A percentile compares a stretch with the other conserved stretches of the same genome.
phyloP scores from a whole-genome alignment of 2,329 filamentous ascomycete genomes.

The Fusarium neocosmosporiellum region DNA sequence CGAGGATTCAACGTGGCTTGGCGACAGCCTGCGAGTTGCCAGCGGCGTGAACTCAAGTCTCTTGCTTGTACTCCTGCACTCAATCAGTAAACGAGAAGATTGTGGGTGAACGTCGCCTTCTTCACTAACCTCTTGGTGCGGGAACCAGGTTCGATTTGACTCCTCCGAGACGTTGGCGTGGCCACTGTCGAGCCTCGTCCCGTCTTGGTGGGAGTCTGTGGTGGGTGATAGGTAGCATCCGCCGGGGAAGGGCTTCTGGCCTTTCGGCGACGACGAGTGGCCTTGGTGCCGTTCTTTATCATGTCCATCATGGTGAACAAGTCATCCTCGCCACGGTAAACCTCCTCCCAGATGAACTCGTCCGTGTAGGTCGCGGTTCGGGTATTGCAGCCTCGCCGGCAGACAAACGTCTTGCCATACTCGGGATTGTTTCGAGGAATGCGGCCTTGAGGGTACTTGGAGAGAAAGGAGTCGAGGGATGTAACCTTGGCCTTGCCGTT shows the following conservation, averaged over 20 bases:
- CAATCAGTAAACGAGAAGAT: conserved; percentile 4
- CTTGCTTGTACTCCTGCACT: conserved; percentile 61
- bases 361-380: conserved; percentile 91
- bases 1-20: conserved; percentile 78
- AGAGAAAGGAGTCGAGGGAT: conserved; percentile 75
- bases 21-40: conserved; percentile 86
- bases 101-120: background rate
- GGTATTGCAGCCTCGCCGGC: conserved; percentile 88
- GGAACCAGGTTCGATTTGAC: conserved; percentile 47
- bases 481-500: conserved; percentile 88
- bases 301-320: conserved; percentile 74
- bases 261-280: conserved; percentile 58
- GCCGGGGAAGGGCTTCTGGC: conserved; percentile 47
- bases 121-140: conserved; percentile 45
- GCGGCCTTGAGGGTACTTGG: conserved; percentile 78
- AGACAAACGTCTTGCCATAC: conserved; percentile 88
- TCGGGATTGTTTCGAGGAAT: conserved; percentile 79
- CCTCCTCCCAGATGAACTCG: conserved; percentile 91
- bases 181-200: conserved; percentile 39
- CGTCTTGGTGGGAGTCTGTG: conserved; percentile 53
- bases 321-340: conserved; percentile 75
- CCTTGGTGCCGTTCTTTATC: conserved; percentile 78
- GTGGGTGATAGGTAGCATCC: conserved; percentile 48
- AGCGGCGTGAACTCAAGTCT: conserved; percentile 94
- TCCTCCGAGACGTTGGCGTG: conserved; percentile 47